Evolutionary conservation across 805 yeast species (phyloP).

Genomic region (Yarrowia bubula): DNA sequence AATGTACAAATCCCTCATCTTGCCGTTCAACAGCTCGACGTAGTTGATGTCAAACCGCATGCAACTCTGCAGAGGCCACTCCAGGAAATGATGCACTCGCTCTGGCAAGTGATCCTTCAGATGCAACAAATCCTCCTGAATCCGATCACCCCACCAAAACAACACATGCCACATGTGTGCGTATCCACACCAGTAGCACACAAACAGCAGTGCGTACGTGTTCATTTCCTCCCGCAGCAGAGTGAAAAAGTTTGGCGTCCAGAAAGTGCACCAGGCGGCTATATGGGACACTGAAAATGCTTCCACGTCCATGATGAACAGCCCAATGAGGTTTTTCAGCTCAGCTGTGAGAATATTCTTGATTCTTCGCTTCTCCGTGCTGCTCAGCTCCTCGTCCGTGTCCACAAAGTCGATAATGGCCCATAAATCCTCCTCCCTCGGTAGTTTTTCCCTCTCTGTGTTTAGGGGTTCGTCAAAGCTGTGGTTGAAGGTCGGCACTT

Average conservation of each 20-base stretch:
- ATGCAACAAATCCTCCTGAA: not conserved
- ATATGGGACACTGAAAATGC: not conserved
- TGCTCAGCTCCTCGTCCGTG: not conserved
- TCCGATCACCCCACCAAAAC: not conserved
- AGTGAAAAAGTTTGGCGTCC: not conserved
- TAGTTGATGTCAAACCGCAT: not conserved
- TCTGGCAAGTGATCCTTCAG: not conserved
- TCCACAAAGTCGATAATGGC: conserved; percentile 3
- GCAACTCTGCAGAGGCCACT: not conserved
- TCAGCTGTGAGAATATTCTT: not conserved
- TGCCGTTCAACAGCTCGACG: not conserved
- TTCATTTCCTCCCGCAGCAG: not conserved
- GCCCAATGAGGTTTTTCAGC: not conserved
- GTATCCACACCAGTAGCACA: not conserved
- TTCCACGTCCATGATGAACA: not conserved
- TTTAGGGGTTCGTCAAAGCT: not conserved
- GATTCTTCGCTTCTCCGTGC: not conserved
- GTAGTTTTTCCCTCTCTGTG: not conserved
- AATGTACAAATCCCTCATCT: not conserved
- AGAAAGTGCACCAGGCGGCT: not conserved
- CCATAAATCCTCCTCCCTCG: conserved; percentile 4
- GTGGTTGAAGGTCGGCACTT: not conserved
- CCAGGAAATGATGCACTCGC: not conserved
- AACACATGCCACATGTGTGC: not conserved
- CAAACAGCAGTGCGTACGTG: not conserved